Base-by-base conservation (phyloP, 2,329 filamentous ascomycete genomes). In the Beauveria medogensis region DNA sequence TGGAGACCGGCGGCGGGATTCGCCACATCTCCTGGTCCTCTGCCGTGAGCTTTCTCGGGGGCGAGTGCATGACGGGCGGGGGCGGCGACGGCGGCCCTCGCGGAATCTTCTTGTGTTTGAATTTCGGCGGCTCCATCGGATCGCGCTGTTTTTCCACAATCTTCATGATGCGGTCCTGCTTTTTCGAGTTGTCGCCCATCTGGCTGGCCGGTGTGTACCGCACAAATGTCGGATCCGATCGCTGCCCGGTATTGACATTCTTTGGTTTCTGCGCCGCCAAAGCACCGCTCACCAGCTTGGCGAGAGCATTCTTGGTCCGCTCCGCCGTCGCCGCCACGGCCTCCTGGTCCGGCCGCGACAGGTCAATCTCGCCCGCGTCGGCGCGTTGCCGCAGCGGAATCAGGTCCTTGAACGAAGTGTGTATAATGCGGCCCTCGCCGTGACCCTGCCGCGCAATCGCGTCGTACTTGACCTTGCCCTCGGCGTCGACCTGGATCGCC, bases 21-120 rank as follows among this genome's bases (percentile, higher is more conserved):
- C 88, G 92, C 94, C 94, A 99, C 62, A 90, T 91, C 73, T 97
- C 94, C 74, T 97, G 93, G 68, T 99, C 94, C 72, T 96, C 92
- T 6, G 93, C 94, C 1, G 94, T 99, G 64, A 99, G 81, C 71
- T 97, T 99, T 64, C 94, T 82, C 0, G 94, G 92, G 16, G 94
- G 94, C 3, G 91, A 96, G 73, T 96, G 92, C 85, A 99, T 91
- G 54, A 99, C 86, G 2, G 94, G 94, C 18, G 94, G 91, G 1
- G 94, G 94, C 3, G 94, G 94, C 55, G 89, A 94, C 0, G 93
- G 92, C 10, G 94, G 92, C 41, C 93, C 92, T 67, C 91, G 85
- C 10, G 93, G 93, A 62, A 99, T 96, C 77, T 97, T 96, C 81
- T 97, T 97, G 78, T 97, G 91, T 76, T 97, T 97, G 78, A 97